Evolutionary conservation across 2,329 filamentous ascomycete species (phyloP).

Genomic region (Hymenoscyphus repandus): DNA sequence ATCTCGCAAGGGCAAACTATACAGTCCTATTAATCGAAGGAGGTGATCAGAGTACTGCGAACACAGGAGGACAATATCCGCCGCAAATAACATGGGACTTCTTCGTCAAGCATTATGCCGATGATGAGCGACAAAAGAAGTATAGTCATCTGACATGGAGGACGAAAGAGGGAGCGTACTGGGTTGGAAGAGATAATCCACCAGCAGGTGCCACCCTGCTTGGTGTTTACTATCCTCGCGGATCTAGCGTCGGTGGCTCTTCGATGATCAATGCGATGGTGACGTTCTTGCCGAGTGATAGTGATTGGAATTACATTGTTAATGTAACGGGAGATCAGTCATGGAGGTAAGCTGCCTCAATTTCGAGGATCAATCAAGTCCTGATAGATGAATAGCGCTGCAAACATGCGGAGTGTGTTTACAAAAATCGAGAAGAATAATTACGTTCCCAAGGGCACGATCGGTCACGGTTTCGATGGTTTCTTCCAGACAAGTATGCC

Average conservation of each 20-base stretch:
- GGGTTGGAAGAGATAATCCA: conserved; percentile 21
- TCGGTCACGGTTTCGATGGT: conserved; percentile 39
- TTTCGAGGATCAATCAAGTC: not conserved
- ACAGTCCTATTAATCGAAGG: conserved; percentile 49
- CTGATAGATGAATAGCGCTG: conserved; percentile 13
- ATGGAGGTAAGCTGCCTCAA: conserved; percentile 30
- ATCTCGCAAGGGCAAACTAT: conserved; percentile 45
- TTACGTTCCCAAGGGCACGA: conserved; percentile 34
- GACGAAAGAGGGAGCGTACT: conserved; percentile 26
- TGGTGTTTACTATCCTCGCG: conserved; percentile 36
- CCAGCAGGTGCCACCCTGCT: conserved; percentile 31
- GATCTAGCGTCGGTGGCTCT: conserved; percentile 35
- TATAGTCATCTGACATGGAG: conserved; percentile 33
- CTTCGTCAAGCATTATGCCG: conserved; percentile 21
- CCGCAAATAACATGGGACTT: conserved; percentile 46
- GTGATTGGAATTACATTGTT: conserved; percentile 39
- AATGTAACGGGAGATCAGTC: conserved; percentile 38
- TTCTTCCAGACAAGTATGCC: conserved; percentile 3
- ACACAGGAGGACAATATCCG: conserved; percentile 42
- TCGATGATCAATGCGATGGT: conserved; percentile 34
- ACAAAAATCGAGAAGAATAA: conserved; percentile 38
- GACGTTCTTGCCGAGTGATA: conserved; percentile 35
- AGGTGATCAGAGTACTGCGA: conserved; percentile 46
- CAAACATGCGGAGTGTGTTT: conserved; percentile 38
- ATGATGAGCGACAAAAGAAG: conserved; percentile 12